Base-by-base conservation (phyloP, 2,329 filamentous ascomycete species). In the Ascochyta fabae region DNA sequence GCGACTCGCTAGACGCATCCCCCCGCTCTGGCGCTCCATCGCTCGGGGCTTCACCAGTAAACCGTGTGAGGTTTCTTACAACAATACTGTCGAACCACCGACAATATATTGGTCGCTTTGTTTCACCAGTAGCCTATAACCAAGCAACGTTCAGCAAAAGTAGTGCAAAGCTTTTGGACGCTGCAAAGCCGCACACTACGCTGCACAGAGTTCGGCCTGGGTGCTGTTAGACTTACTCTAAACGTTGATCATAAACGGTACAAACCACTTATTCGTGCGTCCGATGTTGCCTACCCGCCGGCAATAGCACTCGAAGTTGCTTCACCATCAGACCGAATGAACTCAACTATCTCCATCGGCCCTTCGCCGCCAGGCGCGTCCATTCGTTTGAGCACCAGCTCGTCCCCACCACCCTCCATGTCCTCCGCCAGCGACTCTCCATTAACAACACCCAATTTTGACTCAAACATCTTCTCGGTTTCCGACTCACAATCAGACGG, bases 371-470 rank as follows among this genome's bases (percentile, higher is more conserved):
- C 70, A 55, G 64, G 62, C 66, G 67, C 65, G 48, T 63, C 67
- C 56, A 60, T 59, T 63, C 69, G 72, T 53, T 58, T 74, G 69
- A 77, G 74, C 69, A 75, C 70, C 57, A 75, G 73, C 68, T 76
- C 75, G 27, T 75, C 73, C 48, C 72, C 72, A 34, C 72, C 73
- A 60, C 68, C 75, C 62, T 77, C 75, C 54, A 76, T 75, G 68
- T 73, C 74, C 43, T 76, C 75, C 57, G 66, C 69, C 40, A 76
- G 73, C 67, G 75, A 77, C 44, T 77, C 75, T 22, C 73, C 75
- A 8, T 66, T 70, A 34, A 69, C 69, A 49, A 73, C 71, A 10
- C 68, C 74, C 29, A 73, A 67, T 16, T 76, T 75, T 63, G 67
- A 72, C 34, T 58, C 69, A 22, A 68, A 60, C 31, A 61, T 66